A percentile compares a stretch with the other conserved stretches of the same genome.
These are phyloP conservation scores for Phytophthora pseudosyringae DNA, from an alignment of 352 stramenopile species.

Conservation along the genomic window DNA sequence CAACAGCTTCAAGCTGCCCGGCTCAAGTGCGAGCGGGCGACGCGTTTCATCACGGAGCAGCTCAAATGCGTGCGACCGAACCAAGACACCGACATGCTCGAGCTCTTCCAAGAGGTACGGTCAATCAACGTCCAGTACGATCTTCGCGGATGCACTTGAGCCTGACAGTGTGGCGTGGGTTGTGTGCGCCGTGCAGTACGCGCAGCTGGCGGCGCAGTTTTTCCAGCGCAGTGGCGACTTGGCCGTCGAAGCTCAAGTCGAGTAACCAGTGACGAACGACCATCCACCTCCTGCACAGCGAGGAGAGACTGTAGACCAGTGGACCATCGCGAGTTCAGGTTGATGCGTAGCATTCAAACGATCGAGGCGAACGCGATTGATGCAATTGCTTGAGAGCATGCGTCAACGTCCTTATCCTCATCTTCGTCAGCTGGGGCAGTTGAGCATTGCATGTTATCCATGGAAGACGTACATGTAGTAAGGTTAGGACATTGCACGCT, in stretches of 20 bases:
- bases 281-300: conserved; percentile 5
- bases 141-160: not conserved
- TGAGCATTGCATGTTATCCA: not conserved
- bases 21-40: conserved; percentile 39
- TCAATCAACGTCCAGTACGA: not conserved
- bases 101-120: conserved; percentile 41
- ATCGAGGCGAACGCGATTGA: not conserved
- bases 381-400: conserved; percentile 6
- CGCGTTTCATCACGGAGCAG: conserved; percentile 34
- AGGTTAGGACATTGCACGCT: conserved; percentile 1
- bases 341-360: not conserved
- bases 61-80: conserved; percentile 21
- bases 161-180: not conserved
- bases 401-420: not conserved
- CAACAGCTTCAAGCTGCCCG: conserved; percentile 41
- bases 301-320: conserved; percentile 20
- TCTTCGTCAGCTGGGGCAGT: conserved; percentile 9
- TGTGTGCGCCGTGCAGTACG: conserved; percentile 28
- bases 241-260: not conserved
- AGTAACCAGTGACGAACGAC: not conserved
- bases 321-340: not conserved
- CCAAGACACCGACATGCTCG: conserved; percentile 15
- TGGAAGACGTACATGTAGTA: not conserved
- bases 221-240: conserved; percentile 28
- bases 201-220: conserved; percentile 26